Conservation (phyloP, 1,284 basidiomycete species). For the Violaceomyces palustris region DNA sequence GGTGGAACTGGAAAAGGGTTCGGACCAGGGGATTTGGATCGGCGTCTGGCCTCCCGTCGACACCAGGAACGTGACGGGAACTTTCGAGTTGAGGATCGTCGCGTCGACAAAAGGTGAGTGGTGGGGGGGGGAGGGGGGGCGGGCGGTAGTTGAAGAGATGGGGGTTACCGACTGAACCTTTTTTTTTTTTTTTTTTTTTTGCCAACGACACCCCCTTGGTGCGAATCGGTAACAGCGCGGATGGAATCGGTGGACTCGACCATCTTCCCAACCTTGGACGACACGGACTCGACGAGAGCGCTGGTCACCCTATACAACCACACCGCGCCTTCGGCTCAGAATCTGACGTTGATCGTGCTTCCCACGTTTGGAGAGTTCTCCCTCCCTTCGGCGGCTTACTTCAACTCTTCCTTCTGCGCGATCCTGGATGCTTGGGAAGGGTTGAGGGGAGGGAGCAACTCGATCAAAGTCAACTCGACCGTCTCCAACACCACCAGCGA, state of each 20-base stretch:
- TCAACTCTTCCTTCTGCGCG: slow-evolving; percentile 51
- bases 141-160: too few relatives aligned
- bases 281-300: slow-evolving; percentile 46
- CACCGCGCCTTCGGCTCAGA: slow-evolving; percentile 25
- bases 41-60: slow-evolving; percentile 43
- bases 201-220: not conserved
- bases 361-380: slow-evolving; percentile 33
- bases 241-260: slow-evolving; percentile 28
- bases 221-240: slow-evolving; percentile 8
- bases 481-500: too few relatives aligned
- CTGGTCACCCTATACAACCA: slow-evolving; percentile 51
- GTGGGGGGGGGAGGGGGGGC: too few relatives aligned
- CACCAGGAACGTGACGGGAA: slow-evolving; percentile 18
- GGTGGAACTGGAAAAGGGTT: slow-evolving; percentile 24
- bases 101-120: slow-evolving; percentile 9
- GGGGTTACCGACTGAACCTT: too few relatives aligned
- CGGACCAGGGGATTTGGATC: slow-evolving; percentile 30
- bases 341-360: slow-evolving; percentile 39
- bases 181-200: not conserved
- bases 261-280: slow-evolving; percentile 37
- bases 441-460: slow-evolving; percentile 5
- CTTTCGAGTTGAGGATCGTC: slow-evolving; percentile 27
- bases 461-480: slow-evolving; percentile 25
- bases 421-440: slow-evolving; percentile 29
- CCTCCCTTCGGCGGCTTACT: slow-evolving; percentile 35